Percentiles rank a stretch among this genome's conserved stretches.
These are phyloP conservation scores for Morella rubra DNA, from an alignment of 306 rosid genomes.

Conservation along the genomic window DNA sequence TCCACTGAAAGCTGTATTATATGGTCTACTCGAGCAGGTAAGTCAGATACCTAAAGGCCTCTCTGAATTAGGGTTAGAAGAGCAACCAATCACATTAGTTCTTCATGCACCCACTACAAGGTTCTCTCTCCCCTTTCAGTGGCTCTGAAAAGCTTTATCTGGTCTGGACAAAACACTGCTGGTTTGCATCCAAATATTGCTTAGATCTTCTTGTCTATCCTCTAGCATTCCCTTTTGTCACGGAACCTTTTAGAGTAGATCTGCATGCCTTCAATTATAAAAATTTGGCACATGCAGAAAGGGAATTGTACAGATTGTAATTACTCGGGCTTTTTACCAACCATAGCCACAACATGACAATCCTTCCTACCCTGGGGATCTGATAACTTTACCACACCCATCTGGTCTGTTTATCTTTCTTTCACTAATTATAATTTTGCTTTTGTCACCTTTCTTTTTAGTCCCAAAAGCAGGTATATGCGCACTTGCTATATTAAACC, in stretches of 20 bases:
- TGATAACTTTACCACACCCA: conserved; percentile 5
- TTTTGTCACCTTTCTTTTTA: conserved; percentile 1
- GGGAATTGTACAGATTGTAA: neutral
- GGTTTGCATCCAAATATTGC: neutral
- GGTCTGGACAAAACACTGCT: neutral
- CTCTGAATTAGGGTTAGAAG: neutral
- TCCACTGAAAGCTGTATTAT: neutral
- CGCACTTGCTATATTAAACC: conserved; percentile 25
- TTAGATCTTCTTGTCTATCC: conserved; percentile 7
- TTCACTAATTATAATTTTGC: neutral
- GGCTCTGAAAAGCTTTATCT: conserved; percentile 21
- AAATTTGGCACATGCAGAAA: conserved; percentile 28
- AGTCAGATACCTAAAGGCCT: neutral
- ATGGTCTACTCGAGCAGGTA: neutral
- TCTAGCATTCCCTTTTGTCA: conserved; percentile 8
- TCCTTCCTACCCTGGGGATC: conserved; percentile 7
- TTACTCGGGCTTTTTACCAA: neutral
- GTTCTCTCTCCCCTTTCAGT: conserved; percentile 9
- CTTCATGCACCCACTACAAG: conserved; percentile 30
- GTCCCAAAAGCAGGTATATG: neutral
- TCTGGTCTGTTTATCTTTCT: neutral
- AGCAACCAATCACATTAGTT: conserved; percentile 14
- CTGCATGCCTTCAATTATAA: conserved; percentile 25
- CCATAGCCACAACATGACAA: conserved; percentile 14
- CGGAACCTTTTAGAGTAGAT: conserved; percentile 7